These are phyloP conservation scores for Globisporangium paddicum DNA, from an alignment of 352 stramenopile species.

Conservation along the genomic window DNA sequence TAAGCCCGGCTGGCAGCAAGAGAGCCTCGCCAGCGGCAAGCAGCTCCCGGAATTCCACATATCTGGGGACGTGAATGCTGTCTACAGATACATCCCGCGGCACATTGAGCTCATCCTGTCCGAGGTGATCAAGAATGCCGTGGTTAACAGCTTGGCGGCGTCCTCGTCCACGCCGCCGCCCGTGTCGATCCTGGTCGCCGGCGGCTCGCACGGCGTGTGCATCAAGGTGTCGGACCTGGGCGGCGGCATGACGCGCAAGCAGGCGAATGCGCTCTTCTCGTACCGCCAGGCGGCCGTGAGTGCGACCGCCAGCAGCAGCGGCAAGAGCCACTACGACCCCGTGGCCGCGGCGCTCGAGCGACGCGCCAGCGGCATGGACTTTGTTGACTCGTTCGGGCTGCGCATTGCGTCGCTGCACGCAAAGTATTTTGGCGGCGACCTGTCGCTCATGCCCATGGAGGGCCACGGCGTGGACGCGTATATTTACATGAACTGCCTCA, in stretches of 20 bases:
- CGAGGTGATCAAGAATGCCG: conserved; percentile 78
- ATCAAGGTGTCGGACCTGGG: conserved; percentile 80
- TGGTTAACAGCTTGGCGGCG: conserved; percentile 61
- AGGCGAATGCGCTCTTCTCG: conserved; percentile 65
- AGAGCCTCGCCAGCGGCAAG: conserved; percentile 32
- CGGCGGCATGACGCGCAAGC: conserved; percentile 66
- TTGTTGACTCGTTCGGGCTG: conserved; percentile 86
- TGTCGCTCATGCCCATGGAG: conserved; percentile 99
- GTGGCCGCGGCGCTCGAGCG: conserved; percentile 66
- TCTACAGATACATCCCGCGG: conserved; percentile 76
- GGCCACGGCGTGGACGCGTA: conserved; percentile 96
- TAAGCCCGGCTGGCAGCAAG: conserved; percentile 39
- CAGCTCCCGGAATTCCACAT: conserved; percentile 57
- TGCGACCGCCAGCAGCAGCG: not conserved
- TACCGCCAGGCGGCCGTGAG: conserved; percentile 39
- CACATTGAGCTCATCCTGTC: conserved; percentile 82
- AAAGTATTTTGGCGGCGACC: conserved; percentile 98
- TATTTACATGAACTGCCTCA: conserved; percentile 88
- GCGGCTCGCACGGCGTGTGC: conserved; percentile 63
- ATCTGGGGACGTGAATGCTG: conserved; percentile 41
- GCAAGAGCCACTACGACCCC: conserved; percentile 45
- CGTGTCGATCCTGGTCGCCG: conserved; percentile 58
- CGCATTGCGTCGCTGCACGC: conserved; percentile 92
- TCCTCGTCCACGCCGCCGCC: conserved; percentile 30
- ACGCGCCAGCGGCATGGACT: conserved; percentile 58